Evolutionary conservation across 352 stramenopile genomes (phyloP), one percentile per base, ranked within the genome.

Genomic region (Globisporangium canariense): DNA sequence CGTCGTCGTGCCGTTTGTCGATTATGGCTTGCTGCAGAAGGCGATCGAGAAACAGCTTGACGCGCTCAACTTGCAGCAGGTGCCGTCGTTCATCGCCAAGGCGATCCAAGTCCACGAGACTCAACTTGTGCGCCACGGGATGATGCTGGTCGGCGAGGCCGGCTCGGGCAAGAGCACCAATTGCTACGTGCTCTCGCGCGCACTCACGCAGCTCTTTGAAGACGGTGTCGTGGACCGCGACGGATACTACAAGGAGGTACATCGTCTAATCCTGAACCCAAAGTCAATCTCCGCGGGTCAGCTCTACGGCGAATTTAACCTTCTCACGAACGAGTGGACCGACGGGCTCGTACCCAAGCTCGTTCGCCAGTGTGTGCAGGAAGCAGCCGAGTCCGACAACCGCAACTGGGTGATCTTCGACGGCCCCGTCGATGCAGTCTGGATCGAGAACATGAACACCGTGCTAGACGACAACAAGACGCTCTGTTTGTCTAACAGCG

Each of bases 231-330:
- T 88, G 7, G 88, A 94, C 45, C 86, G 83, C 40, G 88, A 96
- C 56, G 85, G 87, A 0, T 96, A 92, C 66, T 96, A 93, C 62
- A 94, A 94, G 63, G 76, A 89, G 50, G 91, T 98, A 1, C 85
- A 94, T 56, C 75, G 82, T 0, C 68, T 97, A 49, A 93, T 91
- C 45, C 70, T 98, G 18, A 98, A 98, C 60, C 96, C 96, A 0
- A 98, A 98, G 73, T 97, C 87, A 38, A 98, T 98, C 62, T 98
- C 93, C 0, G 96, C 96, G n/a, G 95, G 93, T 4, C 92, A 98
- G 59, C 71, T 98, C 3, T 98, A 98, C 59, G 92, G 93, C 7
- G 90, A 98, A 60, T 98, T 98, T 65, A 98, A 98, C 61, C 60
- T 92, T 40, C 68, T 98, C 16, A 98, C 96, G 0, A 97, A 96